phyloP scores from a whole-genome alignment of 202 grass and related monocot genomes.

The Bolboschoenoplectus hybrid region DNA sequence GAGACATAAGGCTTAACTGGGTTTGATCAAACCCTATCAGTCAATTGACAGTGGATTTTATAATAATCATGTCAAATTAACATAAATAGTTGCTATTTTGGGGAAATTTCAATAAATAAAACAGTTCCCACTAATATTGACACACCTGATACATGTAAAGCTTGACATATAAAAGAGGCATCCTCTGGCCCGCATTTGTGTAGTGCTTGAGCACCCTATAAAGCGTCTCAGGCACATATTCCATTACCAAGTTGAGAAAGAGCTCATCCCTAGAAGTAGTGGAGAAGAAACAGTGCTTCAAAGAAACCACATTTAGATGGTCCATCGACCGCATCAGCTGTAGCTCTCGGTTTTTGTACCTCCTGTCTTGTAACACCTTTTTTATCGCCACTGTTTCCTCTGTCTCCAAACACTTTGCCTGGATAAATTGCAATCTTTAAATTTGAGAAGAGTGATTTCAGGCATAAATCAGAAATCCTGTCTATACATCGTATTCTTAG shows the following conservation, averaged over 20 bases:
- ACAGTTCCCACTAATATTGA: slow-evolving; percentile 7
- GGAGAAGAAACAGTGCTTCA: slow-evolving; percentile 93
- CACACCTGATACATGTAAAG: slow-evolving; percentile 88
- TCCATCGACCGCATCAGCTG: slow-evolving; percentile 84
- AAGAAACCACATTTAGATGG: slow-evolving; percentile 68
- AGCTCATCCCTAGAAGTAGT: slow-evolving; percentile 67
- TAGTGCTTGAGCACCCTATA: slow-evolving; percentile 84
- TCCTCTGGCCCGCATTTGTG: slow-evolving; percentile 76
- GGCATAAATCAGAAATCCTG: background rate
- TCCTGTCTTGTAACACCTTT: slow-evolving; percentile 82
- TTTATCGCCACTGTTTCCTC: slow-evolving; percentile 86
- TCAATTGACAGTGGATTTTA: background rate
- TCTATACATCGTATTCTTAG: background rate
- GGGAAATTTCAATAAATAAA: background rate
- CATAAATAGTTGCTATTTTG: background rate
- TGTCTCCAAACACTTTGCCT: slow-evolving; percentile 87
- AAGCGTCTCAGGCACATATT: slow-evolving; percentile 74
- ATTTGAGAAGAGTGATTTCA: slow-evolving; percentile 18
- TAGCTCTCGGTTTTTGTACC: slow-evolving; percentile 89
- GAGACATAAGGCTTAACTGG: background rate
- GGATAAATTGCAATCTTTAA: background rate
- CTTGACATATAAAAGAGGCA: slow-evolving; percentile 91
- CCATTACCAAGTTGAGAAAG: slow-evolving; percentile 89
- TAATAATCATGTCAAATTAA: slow-evolving; percentile 6
- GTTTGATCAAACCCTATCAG: background rate